A percentile compares a stretch with the other conserved stretches of the same genome.
These are phyloP conservation scores for Diutina neorugosa DNA, from an alignment of 1,139 yeast species.

Conservation along the genomic window DNA sequence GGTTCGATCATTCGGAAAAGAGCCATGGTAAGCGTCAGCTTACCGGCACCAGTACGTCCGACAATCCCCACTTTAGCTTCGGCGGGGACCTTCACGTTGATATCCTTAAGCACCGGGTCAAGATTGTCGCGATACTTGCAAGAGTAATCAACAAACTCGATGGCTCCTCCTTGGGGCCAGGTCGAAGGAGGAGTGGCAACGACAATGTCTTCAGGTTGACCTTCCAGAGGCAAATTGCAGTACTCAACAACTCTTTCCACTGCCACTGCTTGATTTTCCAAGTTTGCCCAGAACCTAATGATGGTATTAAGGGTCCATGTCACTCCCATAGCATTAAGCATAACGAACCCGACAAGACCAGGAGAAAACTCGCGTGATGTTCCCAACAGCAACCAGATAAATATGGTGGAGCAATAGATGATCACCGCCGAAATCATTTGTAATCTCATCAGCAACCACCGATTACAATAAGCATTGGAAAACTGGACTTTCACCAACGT, in stretches of 20 bases:
- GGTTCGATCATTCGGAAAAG: slow-evolving; percentile 63
- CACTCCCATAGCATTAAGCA: slow-evolving; percentile 24
- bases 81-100: slow-evolving; percentile 40
- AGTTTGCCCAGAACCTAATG: slow-evolving; percentile 23
- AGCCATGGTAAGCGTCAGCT: slow-evolving; percentile 59
- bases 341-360: slow-evolving; percentile 25
- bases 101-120: slow-evolving; percentile 44
- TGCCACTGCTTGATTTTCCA: slow-evolving; percentile 22
- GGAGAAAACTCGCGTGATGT: slow-evolving; percentile 12
- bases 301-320: slow-evolving; percentile 20
- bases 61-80: slow-evolving; percentile 69
- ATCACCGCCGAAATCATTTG: slow-evolving; percentile 23
- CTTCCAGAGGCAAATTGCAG: slow-evolving; percentile 22
- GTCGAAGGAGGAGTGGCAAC: slow-evolving; percentile 14
- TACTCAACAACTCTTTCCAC: slow-evolving; percentile 27
- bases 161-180: slow-evolving; percentile 56
- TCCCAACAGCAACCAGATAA: slow-evolving; percentile 14
- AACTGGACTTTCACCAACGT: slow-evolving; percentile 13
- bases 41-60: slow-evolving; percentile 84
- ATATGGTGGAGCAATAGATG: slow-evolving; percentile 17
- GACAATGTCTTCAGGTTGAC: background rate
- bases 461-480: slow-evolving; percentile 16
- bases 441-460: slow-evolving; percentile 30
- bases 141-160: slow-evolving; percentile 46
- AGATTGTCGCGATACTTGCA: slow-evolving; percentile 51